These are phyloP conservation scores for Pulveroboletus ravenelii DNA, from an alignment of 768 basidiomycete genomes.

Conservation along the genomic window DNA sequence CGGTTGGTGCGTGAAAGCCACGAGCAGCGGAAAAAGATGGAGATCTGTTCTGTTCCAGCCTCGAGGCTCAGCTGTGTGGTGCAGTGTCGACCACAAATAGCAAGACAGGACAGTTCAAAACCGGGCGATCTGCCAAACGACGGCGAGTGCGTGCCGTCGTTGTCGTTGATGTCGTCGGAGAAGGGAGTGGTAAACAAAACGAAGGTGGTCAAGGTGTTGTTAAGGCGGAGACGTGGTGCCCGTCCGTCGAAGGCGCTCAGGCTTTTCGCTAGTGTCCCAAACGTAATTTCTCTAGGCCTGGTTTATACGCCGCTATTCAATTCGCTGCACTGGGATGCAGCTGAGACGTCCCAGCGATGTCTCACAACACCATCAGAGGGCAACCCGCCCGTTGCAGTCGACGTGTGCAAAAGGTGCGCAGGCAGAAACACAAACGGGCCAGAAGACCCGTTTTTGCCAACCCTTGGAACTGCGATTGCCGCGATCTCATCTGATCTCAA, in stretches of 20 bases:
- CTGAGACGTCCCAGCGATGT: slow-evolving; percentile 8
- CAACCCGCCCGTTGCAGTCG: neutral
- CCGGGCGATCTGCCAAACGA: slow-evolving; percentile 7
- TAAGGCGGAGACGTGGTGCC: slow-evolving; percentile 19
- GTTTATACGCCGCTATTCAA: neutral
- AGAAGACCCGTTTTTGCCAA: neutral
- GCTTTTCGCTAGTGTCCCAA: neutral
- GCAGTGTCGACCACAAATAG: slow-evolving; percentile 19
- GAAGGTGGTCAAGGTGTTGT: slow-evolving; percentile 16
- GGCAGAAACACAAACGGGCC: neutral
- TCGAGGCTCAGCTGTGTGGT: slow-evolving; percentile 27
- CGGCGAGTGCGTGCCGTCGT: neutral
- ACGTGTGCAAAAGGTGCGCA: neutral
- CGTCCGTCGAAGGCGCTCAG: neutral
- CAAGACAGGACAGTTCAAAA: slow-evolving; percentile 11
- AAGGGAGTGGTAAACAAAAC: slow-evolving; percentile 7
- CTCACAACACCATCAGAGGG: neutral
- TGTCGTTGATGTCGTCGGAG: slow-evolving; percentile 8
- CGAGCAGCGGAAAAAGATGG: slow-evolving; percentile 30
- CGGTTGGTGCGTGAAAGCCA: slow-evolving; percentile 34
- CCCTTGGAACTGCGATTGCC: neutral
- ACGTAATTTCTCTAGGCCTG: slow-evolving; percentile 9
- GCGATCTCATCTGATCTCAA: neutral
- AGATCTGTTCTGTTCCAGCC: slow-evolving; percentile 23
- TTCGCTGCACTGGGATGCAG: neutral